These are phyloP conservation scores for Rhododendron ferrugineum DNA, from an alignment of 148 eudicot species.

Conservation along the genomic window DNA sequence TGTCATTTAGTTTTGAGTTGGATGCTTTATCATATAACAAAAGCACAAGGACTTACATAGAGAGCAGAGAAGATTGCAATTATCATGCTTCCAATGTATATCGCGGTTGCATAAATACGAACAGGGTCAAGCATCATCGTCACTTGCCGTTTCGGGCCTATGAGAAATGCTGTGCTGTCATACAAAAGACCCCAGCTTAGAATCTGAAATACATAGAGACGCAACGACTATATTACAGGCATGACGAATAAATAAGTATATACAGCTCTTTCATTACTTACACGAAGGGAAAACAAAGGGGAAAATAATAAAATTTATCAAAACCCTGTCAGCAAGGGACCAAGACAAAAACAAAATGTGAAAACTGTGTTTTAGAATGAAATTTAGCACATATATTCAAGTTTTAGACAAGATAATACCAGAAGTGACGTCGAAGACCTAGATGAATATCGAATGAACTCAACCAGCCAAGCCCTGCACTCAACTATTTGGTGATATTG, in stretches of 20 bases:
- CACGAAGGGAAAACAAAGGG: background rate
- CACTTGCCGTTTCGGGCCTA: slow-evolving; percentile 91
- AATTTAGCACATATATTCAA: background rate
- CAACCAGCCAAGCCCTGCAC: background rate
- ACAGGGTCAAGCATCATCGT: slow-evolving; percentile 99
- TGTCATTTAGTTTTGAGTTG: background rate
- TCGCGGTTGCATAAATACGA: slow-evolving; percentile 91
- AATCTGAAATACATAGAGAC: slow-evolving; percentile 17
- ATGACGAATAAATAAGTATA: background rate
- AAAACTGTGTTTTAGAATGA: background rate
- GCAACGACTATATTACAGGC: background rate
- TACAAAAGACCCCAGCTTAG: slow-evolving; percentile 39
- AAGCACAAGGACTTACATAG: slow-evolving; percentile 51
- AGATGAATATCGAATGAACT: background rate
- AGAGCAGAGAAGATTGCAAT: slow-evolving; percentile 86
- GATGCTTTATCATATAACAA: background rate
- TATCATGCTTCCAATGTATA: slow-evolving; percentile 84
- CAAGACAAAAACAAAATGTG: background rate
- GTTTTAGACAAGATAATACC: background rate
- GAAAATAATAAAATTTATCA: background rate
- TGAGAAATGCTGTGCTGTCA: slow-evolving; percentile 99
- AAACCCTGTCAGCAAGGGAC: background rate
- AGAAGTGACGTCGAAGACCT: background rate
- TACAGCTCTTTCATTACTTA: background rate
- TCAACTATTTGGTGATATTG: background rate